Evolutionary conservation across 208 protist genomes (phyloP).

Genomic region (Angomonas deanei): DNA sequence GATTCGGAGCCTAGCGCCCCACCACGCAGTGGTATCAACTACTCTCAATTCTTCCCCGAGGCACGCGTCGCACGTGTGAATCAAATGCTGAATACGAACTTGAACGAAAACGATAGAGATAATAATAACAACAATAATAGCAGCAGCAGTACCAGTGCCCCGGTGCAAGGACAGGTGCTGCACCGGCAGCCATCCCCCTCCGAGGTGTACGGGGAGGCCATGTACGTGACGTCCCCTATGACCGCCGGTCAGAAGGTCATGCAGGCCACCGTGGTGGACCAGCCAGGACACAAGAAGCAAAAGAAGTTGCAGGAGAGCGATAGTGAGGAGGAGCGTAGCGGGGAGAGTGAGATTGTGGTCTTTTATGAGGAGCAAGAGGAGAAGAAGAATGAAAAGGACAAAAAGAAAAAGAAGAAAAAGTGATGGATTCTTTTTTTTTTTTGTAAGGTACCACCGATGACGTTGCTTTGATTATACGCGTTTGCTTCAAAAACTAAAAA

Average conservation of each 20-base stretch:
- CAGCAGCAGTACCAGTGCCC: background rate
- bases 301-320: background rate
- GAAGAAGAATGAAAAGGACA: background rate
- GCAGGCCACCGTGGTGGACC: background rate
- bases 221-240: background rate
- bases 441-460: too few species aligned
- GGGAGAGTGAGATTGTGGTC: background rate
- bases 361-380: background rate
- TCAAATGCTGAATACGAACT: background rate
- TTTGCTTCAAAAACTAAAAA: too few species aligned
- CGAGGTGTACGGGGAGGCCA: slow-evolving; percentile 4
- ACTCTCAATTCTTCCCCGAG: background rate
- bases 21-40: background rate
- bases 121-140: background rate
- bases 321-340: background rate
- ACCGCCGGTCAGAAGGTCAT: too few species aligned
- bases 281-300: background rate
- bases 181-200: background rate
- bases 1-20: background rate
- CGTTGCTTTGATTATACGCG: too few species aligned
- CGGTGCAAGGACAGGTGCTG: background rate
- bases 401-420: background rate
- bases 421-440: background rate
- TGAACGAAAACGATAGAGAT: background rate
- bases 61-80: background rate